Conservation (phyloP, 805 yeast species). For the Huiozyma naganishii region DNA sequence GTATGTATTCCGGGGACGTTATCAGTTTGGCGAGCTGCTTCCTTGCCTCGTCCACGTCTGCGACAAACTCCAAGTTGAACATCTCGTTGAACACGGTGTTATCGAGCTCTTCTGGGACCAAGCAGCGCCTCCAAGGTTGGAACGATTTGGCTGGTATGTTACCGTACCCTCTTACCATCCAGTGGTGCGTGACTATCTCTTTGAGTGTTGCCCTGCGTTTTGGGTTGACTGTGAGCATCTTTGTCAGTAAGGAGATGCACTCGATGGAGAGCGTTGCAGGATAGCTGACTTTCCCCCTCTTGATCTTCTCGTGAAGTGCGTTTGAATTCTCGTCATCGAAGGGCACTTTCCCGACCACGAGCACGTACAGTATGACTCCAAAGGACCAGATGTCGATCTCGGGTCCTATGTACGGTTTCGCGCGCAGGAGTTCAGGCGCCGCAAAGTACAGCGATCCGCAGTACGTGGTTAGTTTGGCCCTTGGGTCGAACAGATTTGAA, state of each 20-base stretch:
- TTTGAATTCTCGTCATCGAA: constrained; percentile 92
- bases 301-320: constrained; percentile 84
- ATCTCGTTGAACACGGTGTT: constrained; percentile 64
- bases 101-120: constrained; percentile 30
- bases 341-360: constrained; percentile 96
- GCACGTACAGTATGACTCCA: constrained; percentile 88
- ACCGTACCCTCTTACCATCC: constrained; percentile 86
- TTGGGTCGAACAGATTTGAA: constrained; percentile 70
- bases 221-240: constrained; percentile 90
- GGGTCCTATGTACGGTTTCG: constrained; percentile 89
- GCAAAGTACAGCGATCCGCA: constrained; percentile 98
- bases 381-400: constrained; percentile 98
- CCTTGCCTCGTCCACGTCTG: constrained; percentile 40
- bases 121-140: constrained; percentile 67
- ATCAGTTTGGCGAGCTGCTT: constrained; percentile 50
- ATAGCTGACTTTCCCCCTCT: constrained; percentile 81
- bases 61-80: constrained; percentile 66
- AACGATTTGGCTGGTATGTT: constrained; percentile 46
- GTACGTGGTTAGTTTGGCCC: constrained; percentile 69
- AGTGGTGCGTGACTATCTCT: constrained; percentile 78
- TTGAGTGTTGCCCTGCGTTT: constrained; percentile 61
- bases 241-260: constrained; percentile 63
- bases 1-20: constrained; percentile 47
- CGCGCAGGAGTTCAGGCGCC: constrained; percentile 90
- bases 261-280: constrained; percentile 71